Evolutionary conservation across 139 green algal genomes (phyloP).

Genomic region (Bryopsis sp.): DNA sequence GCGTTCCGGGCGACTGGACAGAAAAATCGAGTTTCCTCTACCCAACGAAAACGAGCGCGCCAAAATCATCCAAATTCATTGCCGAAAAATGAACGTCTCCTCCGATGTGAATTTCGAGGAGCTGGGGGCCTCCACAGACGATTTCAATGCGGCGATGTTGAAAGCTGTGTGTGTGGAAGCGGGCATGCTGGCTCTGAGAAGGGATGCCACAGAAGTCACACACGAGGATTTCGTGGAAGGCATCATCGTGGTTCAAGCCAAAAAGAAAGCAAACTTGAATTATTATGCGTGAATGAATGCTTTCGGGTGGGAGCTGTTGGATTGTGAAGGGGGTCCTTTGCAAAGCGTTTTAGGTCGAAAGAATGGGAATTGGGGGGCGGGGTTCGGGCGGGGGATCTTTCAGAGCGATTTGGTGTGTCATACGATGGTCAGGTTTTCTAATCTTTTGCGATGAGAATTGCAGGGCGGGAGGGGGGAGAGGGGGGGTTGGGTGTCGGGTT

Average conservation of each 20-base stretch:
- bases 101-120: constrained; percentile 97
- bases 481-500: too few relatives aligned
- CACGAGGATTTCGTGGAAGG: constrained; percentile 99
- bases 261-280: constrained; percentile 96
- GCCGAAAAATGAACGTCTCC: constrained; percentile 54
- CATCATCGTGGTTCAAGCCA: constrained; percentile 94
- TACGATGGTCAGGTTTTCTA: too few relatives aligned
- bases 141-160: constrained; percentile 98
- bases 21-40: constrained; percentile 99
- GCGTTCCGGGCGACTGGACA: constrained; percentile 86
- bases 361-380: too few relatives aligned
- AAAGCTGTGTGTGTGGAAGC: constrained; percentile 96
- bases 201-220: constrained; percentile 85
- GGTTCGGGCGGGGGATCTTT: too few relatives aligned
- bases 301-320: too few relatives aligned
- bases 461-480: too few relatives aligned
- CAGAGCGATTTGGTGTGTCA: too few relatives aligned
- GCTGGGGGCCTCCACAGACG: constrained; percentile 88
- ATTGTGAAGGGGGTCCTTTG: too few relatives aligned
- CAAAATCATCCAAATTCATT: constrained; percentile 77
- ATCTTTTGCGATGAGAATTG: too few relatives aligned
- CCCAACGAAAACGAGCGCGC: constrained; percentile 92
- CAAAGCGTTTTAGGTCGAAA: too few relatives aligned
- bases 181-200: constrained; percentile 93
- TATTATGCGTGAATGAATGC: constrained; percentile 76